Evolutionary conservation across 169 alveolate species (phyloP).

Genomic region (Plasmodium cynomolgi): DNA sequence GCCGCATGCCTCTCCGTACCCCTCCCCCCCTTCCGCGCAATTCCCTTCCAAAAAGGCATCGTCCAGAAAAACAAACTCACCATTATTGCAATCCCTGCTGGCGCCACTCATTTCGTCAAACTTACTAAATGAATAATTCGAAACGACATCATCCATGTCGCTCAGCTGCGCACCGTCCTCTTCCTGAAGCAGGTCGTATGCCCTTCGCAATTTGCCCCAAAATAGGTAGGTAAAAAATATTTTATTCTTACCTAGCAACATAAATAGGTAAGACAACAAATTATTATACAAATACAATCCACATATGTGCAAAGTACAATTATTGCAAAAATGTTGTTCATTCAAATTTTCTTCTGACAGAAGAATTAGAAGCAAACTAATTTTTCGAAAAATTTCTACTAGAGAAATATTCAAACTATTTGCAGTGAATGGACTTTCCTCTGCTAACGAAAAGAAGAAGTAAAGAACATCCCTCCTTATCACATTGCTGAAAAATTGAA

Average conservation of each 20-base stretch:
- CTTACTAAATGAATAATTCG: conserved; percentile 59
- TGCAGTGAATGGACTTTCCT: conserved; percentile 2
- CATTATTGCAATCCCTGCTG: not conserved
- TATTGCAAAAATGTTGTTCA: conserved; percentile 52
- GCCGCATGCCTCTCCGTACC: too few species aligned
- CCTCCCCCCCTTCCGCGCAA: not conserved
- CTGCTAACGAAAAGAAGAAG: conserved; percentile 39
- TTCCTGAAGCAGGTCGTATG: conserved; percentile 46
- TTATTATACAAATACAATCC: conserved; percentile 59
- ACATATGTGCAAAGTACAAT: conserved; percentile 25
- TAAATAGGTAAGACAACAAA: conserved; percentile 16
- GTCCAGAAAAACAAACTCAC: conserved; percentile 7
- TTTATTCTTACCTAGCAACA: conserved; percentile 11
- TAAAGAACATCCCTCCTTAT: conserved; percentile 43
- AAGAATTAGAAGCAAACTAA: conserved; percentile 22
- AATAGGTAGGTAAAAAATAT: conserved; percentile 32
- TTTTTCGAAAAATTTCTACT: conserved; percentile 53
- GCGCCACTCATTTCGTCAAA: not conserved
- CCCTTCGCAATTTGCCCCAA: conserved; percentile 15
- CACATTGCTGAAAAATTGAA: conserved; percentile 59
- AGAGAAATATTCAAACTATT: conserved; percentile 18
- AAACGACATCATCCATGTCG: conserved; percentile 32
- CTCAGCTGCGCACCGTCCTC: not conserved
- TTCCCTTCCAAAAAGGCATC: not conserved
- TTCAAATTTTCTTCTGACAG: conserved; percentile 32